Conservation (phyloP, 202 grass and related monocot species). For the Panicum virgatum region DNA sequence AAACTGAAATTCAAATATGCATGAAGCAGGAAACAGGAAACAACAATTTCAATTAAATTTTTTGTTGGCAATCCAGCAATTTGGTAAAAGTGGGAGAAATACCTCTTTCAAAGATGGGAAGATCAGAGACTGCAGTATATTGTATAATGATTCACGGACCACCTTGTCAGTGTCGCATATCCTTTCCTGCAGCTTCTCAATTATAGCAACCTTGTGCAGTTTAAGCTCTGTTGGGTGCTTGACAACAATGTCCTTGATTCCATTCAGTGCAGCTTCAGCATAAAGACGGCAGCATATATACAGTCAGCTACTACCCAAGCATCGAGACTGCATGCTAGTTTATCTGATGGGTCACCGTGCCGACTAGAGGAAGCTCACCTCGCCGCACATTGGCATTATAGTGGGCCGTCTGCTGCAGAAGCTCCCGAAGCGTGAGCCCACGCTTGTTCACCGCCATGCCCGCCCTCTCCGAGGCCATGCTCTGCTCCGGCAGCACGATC, state of each 20-base stretch:
- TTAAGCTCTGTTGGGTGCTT: slow-evolving; percentile 74
- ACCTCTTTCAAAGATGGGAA: slow-evolving; percentile 88
- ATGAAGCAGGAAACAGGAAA: slow-evolving; percentile 25
- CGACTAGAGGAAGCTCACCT: slow-evolving; percentile 30
- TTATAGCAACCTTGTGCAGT: slow-evolving; percentile 65
- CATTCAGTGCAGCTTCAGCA: slow-evolving; percentile 58
- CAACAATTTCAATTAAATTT: not conserved
- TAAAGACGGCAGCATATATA: not conserved
- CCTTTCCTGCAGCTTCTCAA: slow-evolving; percentile 75
- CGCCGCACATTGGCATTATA: slow-evolving; percentile 82
- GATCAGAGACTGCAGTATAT: slow-evolving; percentile 66
- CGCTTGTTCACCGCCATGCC: slow-evolving; percentile 70
- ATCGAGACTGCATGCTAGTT: not conserved
- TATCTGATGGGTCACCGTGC: not conserved
- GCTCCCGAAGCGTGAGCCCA: slow-evolving; percentile 65
- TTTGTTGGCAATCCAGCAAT: not conserved
- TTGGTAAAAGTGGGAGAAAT: not conserved
- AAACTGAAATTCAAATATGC: too few species aligned
- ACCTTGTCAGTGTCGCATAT: slow-evolving; percentile 77
- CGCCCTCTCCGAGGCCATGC: slow-evolving; percentile 63
- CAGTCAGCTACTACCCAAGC: not conserved
- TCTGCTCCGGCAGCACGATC: slow-evolving; percentile 71
- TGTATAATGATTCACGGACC: slow-evolving; percentile 73
- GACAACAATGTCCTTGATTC: slow-evolving; percentile 61
- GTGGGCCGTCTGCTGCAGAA: slow-evolving; percentile 81